Evolutionary conservation across 768 basidiomycete genomes (phyloP).

Genomic region (Kwoniella botswanensis): DNA sequence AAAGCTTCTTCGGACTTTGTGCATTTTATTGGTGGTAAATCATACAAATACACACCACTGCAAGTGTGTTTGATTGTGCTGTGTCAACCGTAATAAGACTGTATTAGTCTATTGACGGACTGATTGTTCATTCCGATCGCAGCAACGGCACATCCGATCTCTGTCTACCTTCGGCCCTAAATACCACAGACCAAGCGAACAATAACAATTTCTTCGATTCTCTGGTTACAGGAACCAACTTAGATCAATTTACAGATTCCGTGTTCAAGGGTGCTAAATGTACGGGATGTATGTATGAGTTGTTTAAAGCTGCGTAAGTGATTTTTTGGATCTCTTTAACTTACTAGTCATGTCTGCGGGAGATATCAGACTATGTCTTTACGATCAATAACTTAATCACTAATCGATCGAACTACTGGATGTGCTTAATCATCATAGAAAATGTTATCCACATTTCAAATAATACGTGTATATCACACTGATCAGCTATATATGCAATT

Average conservation of each 20-base stretch:
- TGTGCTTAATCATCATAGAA: too few species aligned
- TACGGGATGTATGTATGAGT: conserved; percentile 55
- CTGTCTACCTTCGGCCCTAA: conserved; percentile 45
- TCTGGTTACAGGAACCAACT: conserved; percentile 42
- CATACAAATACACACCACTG: too few species aligned
- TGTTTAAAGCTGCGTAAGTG: conserved; percentile 55
- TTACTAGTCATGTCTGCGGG: not conserved
- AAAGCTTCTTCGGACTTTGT: not conserved
- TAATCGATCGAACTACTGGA: too few species aligned
- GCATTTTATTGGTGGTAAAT: too few species aligned
- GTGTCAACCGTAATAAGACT: too few species aligned
- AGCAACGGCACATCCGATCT: conserved; percentile 52
- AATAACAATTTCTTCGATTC: conserved; percentile 50
- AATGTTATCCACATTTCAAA: too few species aligned
- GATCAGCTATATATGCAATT: not conserved
- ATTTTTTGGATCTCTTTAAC: not conserved
- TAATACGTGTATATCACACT: not conserved
- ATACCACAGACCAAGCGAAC: conserved; percentile 40
- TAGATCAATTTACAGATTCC: conserved; percentile 42
- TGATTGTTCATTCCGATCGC: not conserved
- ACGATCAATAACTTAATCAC: too few species aligned
- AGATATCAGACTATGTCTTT: not conserved
- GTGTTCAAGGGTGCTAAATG: conserved; percentile 48
- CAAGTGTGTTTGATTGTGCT: too few species aligned
- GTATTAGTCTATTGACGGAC: not conserved